A percentile compares a stretch with the other conserved stretches of the same genome.
Evolutionary conservation across 1,139 yeast genomes (phyloP).

Genomic region (Taiozyma sp.): DNA sequence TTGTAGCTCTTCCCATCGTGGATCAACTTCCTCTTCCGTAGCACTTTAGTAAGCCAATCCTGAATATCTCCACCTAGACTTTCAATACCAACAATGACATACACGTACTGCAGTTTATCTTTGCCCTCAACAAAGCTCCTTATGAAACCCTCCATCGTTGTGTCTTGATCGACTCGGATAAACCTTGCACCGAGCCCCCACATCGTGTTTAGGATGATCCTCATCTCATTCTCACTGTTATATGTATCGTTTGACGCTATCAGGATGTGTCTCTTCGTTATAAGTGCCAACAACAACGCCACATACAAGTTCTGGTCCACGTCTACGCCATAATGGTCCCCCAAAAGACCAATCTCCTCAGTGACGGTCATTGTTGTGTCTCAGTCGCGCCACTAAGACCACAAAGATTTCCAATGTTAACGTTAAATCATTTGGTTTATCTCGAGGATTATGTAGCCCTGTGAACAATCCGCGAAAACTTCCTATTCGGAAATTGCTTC

Average conservation of each 20-base stretch:
- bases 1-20: not conserved
- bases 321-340: not conserved
- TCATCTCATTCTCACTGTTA: slow-evolving; percentile 15
- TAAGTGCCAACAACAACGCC: slow-evolving; percentile 19
- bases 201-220: slow-evolving; percentile 11
- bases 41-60: not conserved
- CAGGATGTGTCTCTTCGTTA: slow-evolving; percentile 24
- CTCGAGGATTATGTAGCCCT: not conserved
- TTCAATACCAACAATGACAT: slow-evolving; percentile 1
- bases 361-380: not conserved
- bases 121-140: slow-evolving; percentile 1
- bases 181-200: slow-evolving; percentile 8
- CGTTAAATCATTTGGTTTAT: no score
- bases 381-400: no score
- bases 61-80: not conserved
- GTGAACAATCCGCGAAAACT: not conserved
- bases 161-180: not conserved
- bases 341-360: not conserved
- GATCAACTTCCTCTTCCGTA: not conserved
- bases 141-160: not conserved
- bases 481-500: not conserved
- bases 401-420: no score
- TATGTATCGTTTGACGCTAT: slow-evolving; percentile 17
- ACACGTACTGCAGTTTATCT: not conserved
- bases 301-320: slow-evolving; percentile 13